Percentiles rank a stretch among this genome's conserved stretches.
Conservation (phyloP, 805 yeast species). For the Isabelozyma heimii region DNA sequence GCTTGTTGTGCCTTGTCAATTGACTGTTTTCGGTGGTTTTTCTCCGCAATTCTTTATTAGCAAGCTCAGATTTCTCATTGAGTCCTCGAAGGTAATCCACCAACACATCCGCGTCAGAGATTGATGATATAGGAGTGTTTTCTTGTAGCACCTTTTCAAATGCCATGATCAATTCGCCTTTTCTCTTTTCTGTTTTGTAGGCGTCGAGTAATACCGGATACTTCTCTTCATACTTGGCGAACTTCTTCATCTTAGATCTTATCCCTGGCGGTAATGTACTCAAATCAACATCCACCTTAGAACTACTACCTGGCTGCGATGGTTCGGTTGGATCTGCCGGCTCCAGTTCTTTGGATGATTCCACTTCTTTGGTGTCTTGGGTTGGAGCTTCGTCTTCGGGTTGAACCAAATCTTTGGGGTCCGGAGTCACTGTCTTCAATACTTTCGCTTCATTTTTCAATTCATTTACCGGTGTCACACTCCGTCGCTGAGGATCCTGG, state of each 20-base stretch:
- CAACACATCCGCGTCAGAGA: conserved; percentile 68
- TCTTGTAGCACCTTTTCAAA: conserved; percentile 76
- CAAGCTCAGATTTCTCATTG: conserved; percentile 55
- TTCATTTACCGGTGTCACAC: conserved; percentile 20
- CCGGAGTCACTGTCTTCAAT: conserved; percentile 46
- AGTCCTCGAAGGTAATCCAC: conserved; percentile 68
- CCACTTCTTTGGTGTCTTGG: conserved; percentile 6
- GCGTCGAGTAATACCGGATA: conserved; percentile 85
- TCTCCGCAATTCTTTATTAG: conserved; percentile 63
- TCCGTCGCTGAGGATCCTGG: conserved; percentile 9
- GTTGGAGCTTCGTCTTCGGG: conserved; percentile 36
- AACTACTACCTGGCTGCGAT: conserved; percentile 10
- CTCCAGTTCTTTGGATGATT: conserved; percentile 3
- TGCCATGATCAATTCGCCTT: conserved; percentile 51
- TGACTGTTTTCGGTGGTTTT: conserved; percentile 29
- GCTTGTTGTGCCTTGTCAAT: conserved; percentile 12
- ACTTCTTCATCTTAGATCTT: conserved; percentile 64
- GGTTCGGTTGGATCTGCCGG: background rate
- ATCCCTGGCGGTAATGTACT: conserved; percentile 56
- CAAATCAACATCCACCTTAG: conserved; percentile 16
- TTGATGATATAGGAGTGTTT: conserved; percentile 73
- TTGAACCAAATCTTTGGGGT: conserved; percentile 41
- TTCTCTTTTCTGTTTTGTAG: conserved; percentile 75
- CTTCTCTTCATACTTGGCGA: conserved; percentile 83
- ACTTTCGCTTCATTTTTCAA: conserved; percentile 33